Evolutionary conservation across 345 rosid genomes (phyloP).

Genomic region (Turritis glabra): DNA sequence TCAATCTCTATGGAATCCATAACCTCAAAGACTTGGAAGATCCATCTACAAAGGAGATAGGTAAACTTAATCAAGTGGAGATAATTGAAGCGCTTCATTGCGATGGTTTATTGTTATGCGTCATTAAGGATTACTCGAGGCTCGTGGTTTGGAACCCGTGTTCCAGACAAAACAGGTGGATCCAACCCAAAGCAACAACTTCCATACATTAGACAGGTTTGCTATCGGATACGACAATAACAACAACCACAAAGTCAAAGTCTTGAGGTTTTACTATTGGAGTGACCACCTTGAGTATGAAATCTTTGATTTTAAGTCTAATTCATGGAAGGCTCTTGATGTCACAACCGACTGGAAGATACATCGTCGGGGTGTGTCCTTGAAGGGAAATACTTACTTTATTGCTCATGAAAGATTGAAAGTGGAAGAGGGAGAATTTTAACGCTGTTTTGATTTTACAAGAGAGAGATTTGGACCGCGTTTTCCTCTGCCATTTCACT

Average conservation of each 20-base stretch:
- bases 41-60: not conserved
- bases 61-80: not conserved
- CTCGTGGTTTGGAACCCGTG: not conserved
- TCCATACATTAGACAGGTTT: not conserved
- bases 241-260: not conserved
- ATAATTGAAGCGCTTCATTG: not conserved
- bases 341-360: not conserved
- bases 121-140: not conserved
- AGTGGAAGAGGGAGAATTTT: not conserved
- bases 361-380: not conserved
- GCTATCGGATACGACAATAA: not conserved
- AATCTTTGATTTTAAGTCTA: not conserved
- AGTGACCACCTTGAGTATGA: not conserved
- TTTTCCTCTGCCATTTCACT: not conserved
- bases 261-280: not conserved
- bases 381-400: not conserved
- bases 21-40: not conserved
- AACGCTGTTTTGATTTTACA: not conserved
- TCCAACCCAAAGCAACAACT: not conserved
- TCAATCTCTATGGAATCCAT: not conserved
- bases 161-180: not conserved
- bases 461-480: not conserved
- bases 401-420: not conserved
- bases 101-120: not conserved
- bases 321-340: not conserved